These are phyloP conservation scores for Priceomyces fermenticarens DNA, from an alignment of 805 yeast species.

Conservation along the genomic window DNA sequence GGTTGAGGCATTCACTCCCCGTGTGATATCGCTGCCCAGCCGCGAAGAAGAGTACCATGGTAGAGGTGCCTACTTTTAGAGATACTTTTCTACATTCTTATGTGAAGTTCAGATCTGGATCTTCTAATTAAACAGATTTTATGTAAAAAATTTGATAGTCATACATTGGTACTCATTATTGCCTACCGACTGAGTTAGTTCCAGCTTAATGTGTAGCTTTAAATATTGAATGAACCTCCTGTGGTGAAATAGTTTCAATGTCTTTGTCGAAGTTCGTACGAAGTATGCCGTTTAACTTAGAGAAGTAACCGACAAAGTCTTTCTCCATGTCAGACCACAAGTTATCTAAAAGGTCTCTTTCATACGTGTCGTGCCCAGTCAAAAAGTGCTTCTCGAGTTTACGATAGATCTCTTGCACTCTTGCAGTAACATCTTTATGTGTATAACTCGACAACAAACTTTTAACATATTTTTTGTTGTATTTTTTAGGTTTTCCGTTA, in stretches of 20 bases:
- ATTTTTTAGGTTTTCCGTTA: constrained; percentile 61
- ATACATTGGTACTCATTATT: background rate
- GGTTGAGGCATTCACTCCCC: constrained; percentile 23
- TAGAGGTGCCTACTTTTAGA: constrained; percentile 9
- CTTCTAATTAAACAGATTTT: background rate
- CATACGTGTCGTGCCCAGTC: constrained; percentile 39
- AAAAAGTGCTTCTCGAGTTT: constrained; percentile 57
- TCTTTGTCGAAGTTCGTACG: constrained; percentile 53
- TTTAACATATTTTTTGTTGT: constrained; percentile 55
- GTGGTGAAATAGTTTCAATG: constrained; percentile 49
- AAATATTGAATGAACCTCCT: constrained; percentile 58
- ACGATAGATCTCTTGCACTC: constrained; percentile 52
- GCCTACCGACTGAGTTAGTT: background rate
- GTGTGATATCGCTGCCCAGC: background rate
- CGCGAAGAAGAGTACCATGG: constrained; percentile 4
- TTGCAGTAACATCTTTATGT: constrained; percentile 52
- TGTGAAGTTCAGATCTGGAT: background rate
- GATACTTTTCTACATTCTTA: background rate
- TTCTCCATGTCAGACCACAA: constrained; percentile 72
- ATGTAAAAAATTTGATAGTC: background rate
- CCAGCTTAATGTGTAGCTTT: constrained; percentile 15
- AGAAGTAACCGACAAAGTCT: constrained; percentile 54
- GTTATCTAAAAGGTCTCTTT: constrained; percentile 53
- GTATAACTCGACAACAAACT: constrained; percentile 57
- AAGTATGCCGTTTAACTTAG: constrained; percentile 53